Conservation (phyloP, 306 rosid species). For the Castanea crenata region DNA sequence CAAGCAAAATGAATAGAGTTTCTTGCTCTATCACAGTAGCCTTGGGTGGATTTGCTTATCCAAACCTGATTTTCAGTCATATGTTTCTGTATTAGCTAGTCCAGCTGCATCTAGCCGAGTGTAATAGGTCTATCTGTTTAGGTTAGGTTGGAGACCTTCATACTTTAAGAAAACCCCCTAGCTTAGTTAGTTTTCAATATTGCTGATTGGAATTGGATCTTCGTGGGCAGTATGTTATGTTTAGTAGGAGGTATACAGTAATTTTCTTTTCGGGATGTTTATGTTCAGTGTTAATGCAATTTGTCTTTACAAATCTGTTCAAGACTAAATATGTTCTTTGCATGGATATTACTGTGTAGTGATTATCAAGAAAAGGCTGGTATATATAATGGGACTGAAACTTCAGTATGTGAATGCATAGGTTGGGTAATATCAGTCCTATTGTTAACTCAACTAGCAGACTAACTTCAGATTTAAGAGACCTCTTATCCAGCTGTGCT, state of each 20-base stretch:
- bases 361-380: background rate
- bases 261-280: background rate
- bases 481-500: background rate
- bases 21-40: background rate
- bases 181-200: background rate
- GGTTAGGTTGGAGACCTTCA: conserved; percentile 25
- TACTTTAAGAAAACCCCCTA: background rate
- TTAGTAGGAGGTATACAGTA: background rate
- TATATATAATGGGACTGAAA: background rate
- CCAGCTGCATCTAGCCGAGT: conserved; percentile 17
- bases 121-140: conserved; percentile 24
- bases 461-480: background rate
- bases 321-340: background rate
- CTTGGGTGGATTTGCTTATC: conserved; percentile 13
- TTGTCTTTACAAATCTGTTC: background rate
- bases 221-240: conserved; percentile 1
- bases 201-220: background rate
- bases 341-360: background rate
- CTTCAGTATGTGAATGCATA: background rate
- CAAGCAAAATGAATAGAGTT: conserved; percentile 43
- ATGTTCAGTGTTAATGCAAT: background rate
- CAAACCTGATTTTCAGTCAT: conserved; percentile 24
- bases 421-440: background rate
- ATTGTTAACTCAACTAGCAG: background rate
- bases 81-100: conserved; percentile 10